phyloP scores from a whole-genome alignment of 176 grass and related monocot species.

The Rhipidocladum racemiflorum region DNA sequence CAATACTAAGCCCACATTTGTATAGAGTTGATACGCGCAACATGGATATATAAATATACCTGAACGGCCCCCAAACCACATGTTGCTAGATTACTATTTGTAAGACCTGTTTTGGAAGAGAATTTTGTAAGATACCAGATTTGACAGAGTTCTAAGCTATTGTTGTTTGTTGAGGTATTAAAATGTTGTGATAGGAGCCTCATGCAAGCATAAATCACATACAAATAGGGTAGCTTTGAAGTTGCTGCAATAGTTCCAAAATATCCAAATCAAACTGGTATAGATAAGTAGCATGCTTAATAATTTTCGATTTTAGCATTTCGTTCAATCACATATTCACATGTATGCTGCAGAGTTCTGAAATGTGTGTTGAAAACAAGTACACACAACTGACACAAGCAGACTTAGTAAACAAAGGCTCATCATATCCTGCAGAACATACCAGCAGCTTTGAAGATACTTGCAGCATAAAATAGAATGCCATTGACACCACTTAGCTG shows the following conservation, averaged over 20 bases:
- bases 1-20: constrained; percentile 9
- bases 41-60: constrained; percentile 44
- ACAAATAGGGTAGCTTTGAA: neutral
- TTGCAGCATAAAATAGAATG: constrained; percentile 84
- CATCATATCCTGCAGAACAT: constrained; percentile 23
- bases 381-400: neutral
- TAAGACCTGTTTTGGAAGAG: constrained; percentile 59
- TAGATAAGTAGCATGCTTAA: neutral
- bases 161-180: neutral
- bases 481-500: constrained; percentile 88
- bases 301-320: constrained; percentile 14
- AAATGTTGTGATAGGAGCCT: neutral
- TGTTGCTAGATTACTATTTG: constrained; percentile 81
- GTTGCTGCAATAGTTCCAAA: neutral
- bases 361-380: neutral
- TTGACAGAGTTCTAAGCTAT: constrained; percentile 11
- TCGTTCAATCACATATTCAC: neutral
- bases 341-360: constrained; percentile 3
- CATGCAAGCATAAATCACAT: constrained; percentile 12
- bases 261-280: neutral
- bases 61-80: constrained; percentile 88
- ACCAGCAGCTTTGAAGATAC: constrained; percentile 94
- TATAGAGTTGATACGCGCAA: constrained; percentile 1
- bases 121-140: constrained; percentile 18
- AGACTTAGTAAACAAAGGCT: constrained; percentile 4